phyloP scores from a whole-genome alignment of 345 rosid species.

The Dipteronia sinensis region DNA sequence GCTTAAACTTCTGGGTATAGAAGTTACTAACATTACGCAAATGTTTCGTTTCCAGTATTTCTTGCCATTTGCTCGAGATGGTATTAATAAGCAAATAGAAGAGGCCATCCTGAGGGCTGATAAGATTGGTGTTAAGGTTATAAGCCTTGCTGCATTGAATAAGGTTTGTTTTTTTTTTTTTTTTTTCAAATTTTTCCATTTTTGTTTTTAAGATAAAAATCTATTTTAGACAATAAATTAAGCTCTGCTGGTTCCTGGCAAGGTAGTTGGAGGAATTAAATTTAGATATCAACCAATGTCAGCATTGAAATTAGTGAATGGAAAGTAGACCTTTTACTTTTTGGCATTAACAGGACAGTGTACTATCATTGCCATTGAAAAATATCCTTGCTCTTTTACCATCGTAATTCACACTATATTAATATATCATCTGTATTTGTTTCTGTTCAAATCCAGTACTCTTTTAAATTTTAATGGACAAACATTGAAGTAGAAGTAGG shows the following conservation, averaged over 20 bases:
- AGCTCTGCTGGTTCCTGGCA: neutral
- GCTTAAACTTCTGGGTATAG: too few species aligned
- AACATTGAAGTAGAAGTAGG: neutral
- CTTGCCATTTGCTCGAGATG: slow-evolving; percentile 86
- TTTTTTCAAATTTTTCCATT: neutral
- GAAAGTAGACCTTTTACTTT: neutral
- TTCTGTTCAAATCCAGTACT: neutral
- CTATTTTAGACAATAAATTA: neutral
- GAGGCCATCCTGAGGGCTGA: slow-evolving; percentile 81
- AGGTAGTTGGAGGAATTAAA: slow-evolving; percentile 37
- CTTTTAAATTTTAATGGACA: neutral
- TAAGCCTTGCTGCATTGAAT: slow-evolving; percentile 96
- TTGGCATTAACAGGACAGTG: neutral
- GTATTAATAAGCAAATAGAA: slow-evolving; percentile 83
- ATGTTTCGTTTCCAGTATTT: slow-evolving; percentile 63
- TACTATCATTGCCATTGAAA: neutral
- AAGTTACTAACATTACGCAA: too few species aligned
- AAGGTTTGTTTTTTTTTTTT: slow-evolving; percentile 48
- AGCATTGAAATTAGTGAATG: slow-evolving; percentile 1
- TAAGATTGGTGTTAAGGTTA: slow-evolving; percentile 80
- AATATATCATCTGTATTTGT: neutral
- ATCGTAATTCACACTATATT: neutral
- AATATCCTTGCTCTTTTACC: neutral
- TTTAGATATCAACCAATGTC: slow-evolving; percentile 7
- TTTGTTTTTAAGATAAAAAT: neutral